Base-by-base conservation (phyloP, 441 rosid genomes). In the Corymbia citriodora region DNA sequence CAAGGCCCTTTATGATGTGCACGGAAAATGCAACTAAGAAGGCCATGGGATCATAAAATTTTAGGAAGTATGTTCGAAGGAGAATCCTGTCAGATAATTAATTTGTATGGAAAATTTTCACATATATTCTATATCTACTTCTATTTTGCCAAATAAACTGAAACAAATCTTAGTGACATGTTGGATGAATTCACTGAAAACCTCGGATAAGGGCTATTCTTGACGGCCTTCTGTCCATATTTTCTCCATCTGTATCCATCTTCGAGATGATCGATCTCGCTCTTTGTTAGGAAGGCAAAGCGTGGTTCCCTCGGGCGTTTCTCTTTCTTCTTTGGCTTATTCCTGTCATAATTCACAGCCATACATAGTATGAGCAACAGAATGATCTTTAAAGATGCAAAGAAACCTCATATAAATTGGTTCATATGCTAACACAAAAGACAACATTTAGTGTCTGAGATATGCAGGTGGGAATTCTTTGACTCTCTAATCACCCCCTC, bases 201-300 rank as follows among this genome's bases (percentile, higher is more conserved):
- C 99, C 99, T 96, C 79, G 99, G 99, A 93, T 96, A 96, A 93
- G 99, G 98, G 93, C 99, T 98, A 88, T 98, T 97, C 94, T 97
- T 98, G 90, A 98, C 99, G 3, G 99, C 99, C 88, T 98, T 98
- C 92, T 98, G 99, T 55, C 99, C 99, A 88, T 98, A 98, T 89
- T 98, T 98, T 93, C 99, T 96, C 99, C 99, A 98, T 89, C 99
- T 94, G 89, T 97, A 98, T 36, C 99, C 99, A 88, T 98, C 99
- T 94, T 98, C 99, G 88, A 98, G 98, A 93, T 98, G 96, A 93
- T 98, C 99, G 25, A 97, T 91, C 92, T 98, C 99, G 88, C 99
- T 96, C 94, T 96, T 98, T 4, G 99, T 98, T 95, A 97, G 88
- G 91, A 98, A 98, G 72, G 99, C 97, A 91, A 96, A 94, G 88